Base-by-base conservation (phyloP, 768 basidiomycete genomes). In the Mrakia frigida region DNA sequence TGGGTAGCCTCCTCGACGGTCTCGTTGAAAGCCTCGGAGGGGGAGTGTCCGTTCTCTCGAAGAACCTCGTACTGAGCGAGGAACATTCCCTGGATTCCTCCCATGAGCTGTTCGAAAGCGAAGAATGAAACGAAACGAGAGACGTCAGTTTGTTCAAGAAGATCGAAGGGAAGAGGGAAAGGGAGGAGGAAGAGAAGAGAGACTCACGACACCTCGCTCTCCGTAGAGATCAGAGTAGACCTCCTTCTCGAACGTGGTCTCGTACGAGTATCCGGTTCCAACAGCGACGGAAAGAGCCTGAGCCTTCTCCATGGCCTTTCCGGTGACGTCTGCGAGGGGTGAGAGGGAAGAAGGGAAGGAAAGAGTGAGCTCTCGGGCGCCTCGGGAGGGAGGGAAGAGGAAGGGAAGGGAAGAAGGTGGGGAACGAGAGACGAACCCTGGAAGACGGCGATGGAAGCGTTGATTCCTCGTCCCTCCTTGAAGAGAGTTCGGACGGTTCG, bases 1-100 rank as follows among this genome's bases (percentile, higher is more conserved):
- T 99, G 95, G 60, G 96, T 98, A n/a, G 97, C 97, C 86, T 98
- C 97, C 85, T 98, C 97, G 78, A 98, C 97, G 77, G 97, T 98
- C 87, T 99, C 97, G 85, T 99, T 98, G 90, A 99, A 98, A 69
- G 95, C 95, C 84, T 99, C 97, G 60, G 96, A 98, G 73, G 97
- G 97, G 6, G 89, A 86, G 88, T 99, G 97, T 74, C 94, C 94
- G 83, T 96, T 96, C 82, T 91, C 92, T 83, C 94, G 93, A 81
- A 97, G 92, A 77, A 96, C 91, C 88, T 94, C 90, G 89, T 98
- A 99, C 85, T 99, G 97, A 56, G 97, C 97, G 81, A 94, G 87
- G 92, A 99, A 98, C 83, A 99, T 89, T 80, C 97, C 97, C 90
- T 99, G 93, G 82, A 98, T 97, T 82, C 90, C 94, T 81, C 94